Percentiles rank a stretch among this genome's conserved stretches.
Evolutionary conservation across 140 eudicot genomes (phyloP).

Genomic region (Artemisia princeps): DNA sequence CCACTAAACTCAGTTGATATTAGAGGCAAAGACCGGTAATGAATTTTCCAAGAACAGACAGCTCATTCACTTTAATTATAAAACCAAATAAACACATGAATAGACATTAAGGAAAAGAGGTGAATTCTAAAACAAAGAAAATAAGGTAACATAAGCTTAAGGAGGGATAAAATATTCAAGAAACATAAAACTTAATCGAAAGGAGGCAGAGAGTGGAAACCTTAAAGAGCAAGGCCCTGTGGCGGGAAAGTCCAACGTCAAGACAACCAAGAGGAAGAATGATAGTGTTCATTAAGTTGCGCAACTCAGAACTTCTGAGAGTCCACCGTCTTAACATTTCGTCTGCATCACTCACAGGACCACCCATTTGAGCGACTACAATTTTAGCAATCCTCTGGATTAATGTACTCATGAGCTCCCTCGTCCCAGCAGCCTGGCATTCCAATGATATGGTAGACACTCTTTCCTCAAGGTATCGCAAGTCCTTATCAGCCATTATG

Average conservation of each 20-base stretch:
- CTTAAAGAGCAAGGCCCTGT: conserved; percentile 94
- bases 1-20: background rate
- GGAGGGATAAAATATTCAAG: too few relatives aligned
- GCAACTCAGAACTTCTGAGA: conserved; percentile 43
- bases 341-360: conserved; percentile 79
- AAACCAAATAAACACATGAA: too few relatives aligned
- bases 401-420: conserved; percentile 37
- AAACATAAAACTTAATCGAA: conserved; percentile 14
- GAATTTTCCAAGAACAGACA: background rate
- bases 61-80: too few relatives aligned
- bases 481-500: conserved; percentile 51
- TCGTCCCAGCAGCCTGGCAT: conserved; percentile 38
- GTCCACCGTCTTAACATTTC: conserved; percentile 75
- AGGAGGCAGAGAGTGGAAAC: conserved; percentile 31
- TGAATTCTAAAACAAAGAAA: background rate
- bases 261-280: conserved; percentile 83
- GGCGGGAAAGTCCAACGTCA: conserved; percentile 97
- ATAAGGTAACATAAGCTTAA: background rate
- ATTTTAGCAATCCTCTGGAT: conserved; percentile 68
- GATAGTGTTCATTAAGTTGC: conserved; percentile 49
- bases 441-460: conserved; percentile 46
- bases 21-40: background rate
- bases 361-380: conserved; percentile 84
- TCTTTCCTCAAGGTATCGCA: conserved; percentile 68
- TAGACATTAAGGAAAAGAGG: too few relatives aligned